Conservation (phyloP, 164 flowering plant genomes). For the Pachysandra terminalis region DNA sequence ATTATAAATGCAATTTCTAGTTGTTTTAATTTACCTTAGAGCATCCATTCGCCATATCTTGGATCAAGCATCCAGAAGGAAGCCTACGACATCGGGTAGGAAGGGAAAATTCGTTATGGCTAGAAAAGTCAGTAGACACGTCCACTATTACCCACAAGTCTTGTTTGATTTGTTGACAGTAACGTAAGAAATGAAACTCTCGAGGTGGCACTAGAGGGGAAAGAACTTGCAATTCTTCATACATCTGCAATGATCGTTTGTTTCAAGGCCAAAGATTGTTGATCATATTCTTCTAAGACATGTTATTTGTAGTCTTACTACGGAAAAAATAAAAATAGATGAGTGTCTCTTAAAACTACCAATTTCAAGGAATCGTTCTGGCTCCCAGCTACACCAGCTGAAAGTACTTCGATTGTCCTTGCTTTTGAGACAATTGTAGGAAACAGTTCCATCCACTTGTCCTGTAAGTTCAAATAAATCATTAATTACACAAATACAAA, state of each 20-base stretch:
- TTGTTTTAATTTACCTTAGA: constrained; percentile 52
- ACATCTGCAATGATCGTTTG: constrained; percentile 51
- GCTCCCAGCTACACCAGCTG: constrained; percentile 46
- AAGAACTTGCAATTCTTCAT: constrained; percentile 68
- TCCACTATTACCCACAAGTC: constrained; percentile 86
- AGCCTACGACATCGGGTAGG: constrained; percentile 49
- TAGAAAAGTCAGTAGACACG: constrained; percentile 48
- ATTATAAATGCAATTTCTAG: background rate
- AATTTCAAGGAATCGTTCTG: constrained; percentile 58
- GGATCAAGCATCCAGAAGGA: constrained; percentile 84
- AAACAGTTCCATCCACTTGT: constrained; percentile 65
- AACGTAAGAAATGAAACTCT: constrained; percentile 70
- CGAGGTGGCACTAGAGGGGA: constrained; percentile 73
- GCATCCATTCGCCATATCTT: constrained; percentile 70
- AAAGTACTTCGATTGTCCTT: constrained; percentile 40
- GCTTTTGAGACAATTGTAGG: constrained; percentile 57
- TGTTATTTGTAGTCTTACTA: no score
- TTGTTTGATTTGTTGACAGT: constrained; percentile 68
- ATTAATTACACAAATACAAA: background rate
- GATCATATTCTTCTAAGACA: no score
- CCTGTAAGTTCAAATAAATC: constrained; percentile 30
- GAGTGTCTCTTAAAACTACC: constrained; percentile 51
- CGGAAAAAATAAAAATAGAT: no score
- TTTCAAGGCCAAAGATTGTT: no score
- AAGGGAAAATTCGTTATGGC: constrained; percentile 25